phyloP scores from a whole-genome alignment of 441 rosid species.

The Mallotus repandus region DNA sequence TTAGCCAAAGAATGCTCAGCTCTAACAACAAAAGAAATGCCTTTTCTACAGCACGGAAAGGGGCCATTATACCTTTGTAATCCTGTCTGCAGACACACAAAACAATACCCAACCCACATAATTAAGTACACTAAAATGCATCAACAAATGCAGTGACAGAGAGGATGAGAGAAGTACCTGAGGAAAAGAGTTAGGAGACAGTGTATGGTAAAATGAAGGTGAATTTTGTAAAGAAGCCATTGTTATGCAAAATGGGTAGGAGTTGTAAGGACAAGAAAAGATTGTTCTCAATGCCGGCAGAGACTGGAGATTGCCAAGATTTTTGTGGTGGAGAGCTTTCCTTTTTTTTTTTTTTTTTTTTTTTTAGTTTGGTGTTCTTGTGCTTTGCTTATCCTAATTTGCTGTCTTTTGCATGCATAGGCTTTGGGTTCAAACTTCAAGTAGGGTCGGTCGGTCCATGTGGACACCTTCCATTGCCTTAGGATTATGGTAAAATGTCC shows the following conservation, averaged over 20 bases:
- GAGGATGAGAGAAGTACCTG: conserved; percentile 35
- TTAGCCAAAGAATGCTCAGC: conserved; percentile 49
- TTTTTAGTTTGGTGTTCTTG: background rate
- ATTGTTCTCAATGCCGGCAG: background rate
- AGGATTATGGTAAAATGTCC: too few species aligned
- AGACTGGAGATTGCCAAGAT: background rate
- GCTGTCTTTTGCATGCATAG: background rate
- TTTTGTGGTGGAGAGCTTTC: conserved; percentile 44
- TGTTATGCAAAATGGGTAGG: conserved; percentile 18
- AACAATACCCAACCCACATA: background rate
- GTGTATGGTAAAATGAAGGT: conserved; percentile 47
- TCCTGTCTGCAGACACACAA: conserved; percentile 28
- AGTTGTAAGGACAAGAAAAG: background rate
- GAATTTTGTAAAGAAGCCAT: conserved; percentile 76
- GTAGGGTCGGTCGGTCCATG: background rate
- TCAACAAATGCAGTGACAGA: background rate
- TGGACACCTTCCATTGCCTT: background rate
- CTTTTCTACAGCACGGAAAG: conserved; percentile 38
- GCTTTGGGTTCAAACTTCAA: too few species aligned
- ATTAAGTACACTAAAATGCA: background rate
- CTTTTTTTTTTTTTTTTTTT: background rate
- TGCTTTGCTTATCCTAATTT: background rate
- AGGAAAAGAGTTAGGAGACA: conserved; percentile 48
- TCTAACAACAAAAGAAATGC: conserved; percentile 47
- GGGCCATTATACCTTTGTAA: conserved; percentile 39